Evolutionary conservation across 2,329 filamentous ascomycete species (phyloP).

Genomic region (Lecanoromycetidae sp.): DNA sequence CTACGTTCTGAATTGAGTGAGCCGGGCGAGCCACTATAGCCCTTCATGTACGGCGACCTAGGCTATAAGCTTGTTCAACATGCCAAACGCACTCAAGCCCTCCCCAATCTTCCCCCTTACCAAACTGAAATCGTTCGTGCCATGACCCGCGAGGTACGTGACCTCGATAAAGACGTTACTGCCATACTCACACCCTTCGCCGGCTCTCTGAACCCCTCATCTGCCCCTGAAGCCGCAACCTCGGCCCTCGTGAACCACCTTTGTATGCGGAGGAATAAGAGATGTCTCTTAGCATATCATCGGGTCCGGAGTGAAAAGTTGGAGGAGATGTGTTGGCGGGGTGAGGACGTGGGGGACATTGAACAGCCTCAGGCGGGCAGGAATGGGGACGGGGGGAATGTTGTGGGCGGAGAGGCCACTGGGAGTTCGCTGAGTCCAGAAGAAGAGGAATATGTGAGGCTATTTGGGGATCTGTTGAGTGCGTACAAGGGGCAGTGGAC

Average conservation of each 20-base stretch:
- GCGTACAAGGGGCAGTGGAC: conserved; percentile 98
- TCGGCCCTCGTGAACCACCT: conserved; percentile 86
- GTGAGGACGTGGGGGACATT: conserved; percentile 65
- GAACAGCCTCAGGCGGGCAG: conserved; percentile 25
- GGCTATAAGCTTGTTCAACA: conserved; percentile 85
- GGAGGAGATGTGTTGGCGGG: conserved; percentile 87
- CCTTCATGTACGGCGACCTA: conserved; percentile 89
- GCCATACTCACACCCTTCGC: conserved; percentile 71
- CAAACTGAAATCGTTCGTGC: conserved; percentile 81
- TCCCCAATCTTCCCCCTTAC: conserved; percentile 78
- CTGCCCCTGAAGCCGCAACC: conserved; percentile 73
- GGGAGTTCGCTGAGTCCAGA: conserved; percentile 75
- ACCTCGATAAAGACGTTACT: conserved; percentile 75
- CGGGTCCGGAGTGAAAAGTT: conserved; percentile 80
- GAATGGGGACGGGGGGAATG: conserved; percentile 22
- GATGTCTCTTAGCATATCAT: conserved; percentile 89
- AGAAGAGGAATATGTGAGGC: conserved; percentile 89
- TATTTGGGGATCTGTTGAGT: conserved; percentile 84
- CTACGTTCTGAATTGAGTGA: background rate
- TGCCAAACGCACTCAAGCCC: conserved; percentile 84
- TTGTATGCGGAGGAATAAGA: conserved; percentile 90
- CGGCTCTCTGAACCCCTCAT: conserved; percentile 71
- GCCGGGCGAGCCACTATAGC: too few species aligned
- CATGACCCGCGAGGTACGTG: conserved; percentile 81
- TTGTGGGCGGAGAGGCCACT: conserved; percentile 37